Percentiles rank a stretch among this genome's conserved stretches.
Evolutionary conservation across 352 stramenopile species (phyloP).

Genomic region (Pythium scleroteichum): DNA sequence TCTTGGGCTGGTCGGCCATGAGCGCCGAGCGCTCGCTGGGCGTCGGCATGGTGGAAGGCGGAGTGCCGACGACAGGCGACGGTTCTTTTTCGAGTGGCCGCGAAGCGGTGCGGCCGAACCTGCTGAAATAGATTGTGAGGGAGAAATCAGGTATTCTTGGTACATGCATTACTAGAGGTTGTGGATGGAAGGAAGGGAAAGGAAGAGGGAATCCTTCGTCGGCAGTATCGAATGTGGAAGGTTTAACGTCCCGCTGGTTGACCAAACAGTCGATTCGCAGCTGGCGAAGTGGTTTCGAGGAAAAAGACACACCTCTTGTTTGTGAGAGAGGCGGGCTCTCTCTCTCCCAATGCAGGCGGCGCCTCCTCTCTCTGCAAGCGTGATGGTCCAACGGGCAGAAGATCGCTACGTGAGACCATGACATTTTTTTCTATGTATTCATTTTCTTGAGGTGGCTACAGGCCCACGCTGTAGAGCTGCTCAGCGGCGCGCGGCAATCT

Average conservation of each 20-base stretch:
- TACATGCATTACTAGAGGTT: not conserved
- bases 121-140: not conserved
- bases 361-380: no score
- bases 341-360: no score
- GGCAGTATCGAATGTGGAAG: not conserved
- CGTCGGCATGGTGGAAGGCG: constrained; percentile 5
- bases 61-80: constrained; percentile 1
- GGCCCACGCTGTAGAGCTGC: no score
- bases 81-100: constrained; percentile 15
- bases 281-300: constrained; percentile 1
- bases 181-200: not conserved
- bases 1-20: constrained; percentile 23
- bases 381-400: no score
- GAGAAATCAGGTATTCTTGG: not conserved
- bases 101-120: constrained; percentile 10
- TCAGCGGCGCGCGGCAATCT: not conserved
- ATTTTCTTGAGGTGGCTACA: not conserved
- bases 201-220: no score
- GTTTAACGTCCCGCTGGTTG: not conserved
- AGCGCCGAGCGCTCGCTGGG: constrained; percentile 30
- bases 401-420: not conserved
- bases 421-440: not conserved
- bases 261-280: constrained; percentile 9
- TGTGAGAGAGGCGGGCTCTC: no score
- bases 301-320: constrained; percentile 1